Percentiles rank a stretch among this genome's conserved stretches.
These are phyloP conservation scores for Saccharomycopsis capsularis DNA, from an alignment of 805 yeast species.

Conservation along the genomic window DNA sequence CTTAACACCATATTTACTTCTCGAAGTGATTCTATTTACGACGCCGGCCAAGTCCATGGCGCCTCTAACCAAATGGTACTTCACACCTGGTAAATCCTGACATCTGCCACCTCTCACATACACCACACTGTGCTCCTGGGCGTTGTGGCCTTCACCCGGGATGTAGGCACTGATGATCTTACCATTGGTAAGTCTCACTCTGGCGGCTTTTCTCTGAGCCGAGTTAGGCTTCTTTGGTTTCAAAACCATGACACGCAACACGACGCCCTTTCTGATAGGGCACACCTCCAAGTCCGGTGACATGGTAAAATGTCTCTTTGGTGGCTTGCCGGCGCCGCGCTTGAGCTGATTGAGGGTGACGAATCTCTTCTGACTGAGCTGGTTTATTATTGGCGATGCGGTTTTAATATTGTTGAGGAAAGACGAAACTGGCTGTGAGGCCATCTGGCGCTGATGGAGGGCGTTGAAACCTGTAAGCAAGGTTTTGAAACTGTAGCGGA, in stretches of 20 bases:
- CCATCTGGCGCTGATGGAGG: neutral
- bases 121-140: conserved; percentile 96
- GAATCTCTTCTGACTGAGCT: conserved; percentile 24
- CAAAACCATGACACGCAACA: conserved; percentile 84
- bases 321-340: conserved; percentile 55
- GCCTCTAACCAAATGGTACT: conserved; percentile 90
- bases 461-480: no score
- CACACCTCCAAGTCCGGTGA: conserved; percentile 79
- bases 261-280: conserved; percentile 92
- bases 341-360: conserved; percentile 77
- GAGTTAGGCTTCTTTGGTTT: conserved; percentile 99
- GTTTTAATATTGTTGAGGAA: neutral
- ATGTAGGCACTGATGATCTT: conserved; percentile 85
- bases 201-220: conserved; percentile 93
- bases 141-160: conserved; percentile 98
- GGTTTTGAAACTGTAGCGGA: neutral
- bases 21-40: conserved; percentile 80
- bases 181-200: conserved; percentile 90
- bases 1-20: conserved; percentile 93
- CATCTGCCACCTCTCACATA: conserved; percentile 97
- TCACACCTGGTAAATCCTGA: conserved; percentile 97
- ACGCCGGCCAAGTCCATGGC: conserved; percentile 91
- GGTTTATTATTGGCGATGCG: neutral
- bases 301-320: conserved; percentile 40
- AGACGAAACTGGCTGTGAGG: neutral